These are phyloP conservation scores for Xylaria flabelliformis DNA, from an alignment of 495 filamentous ascomycete species.

Conservation along the genomic window DNA sequence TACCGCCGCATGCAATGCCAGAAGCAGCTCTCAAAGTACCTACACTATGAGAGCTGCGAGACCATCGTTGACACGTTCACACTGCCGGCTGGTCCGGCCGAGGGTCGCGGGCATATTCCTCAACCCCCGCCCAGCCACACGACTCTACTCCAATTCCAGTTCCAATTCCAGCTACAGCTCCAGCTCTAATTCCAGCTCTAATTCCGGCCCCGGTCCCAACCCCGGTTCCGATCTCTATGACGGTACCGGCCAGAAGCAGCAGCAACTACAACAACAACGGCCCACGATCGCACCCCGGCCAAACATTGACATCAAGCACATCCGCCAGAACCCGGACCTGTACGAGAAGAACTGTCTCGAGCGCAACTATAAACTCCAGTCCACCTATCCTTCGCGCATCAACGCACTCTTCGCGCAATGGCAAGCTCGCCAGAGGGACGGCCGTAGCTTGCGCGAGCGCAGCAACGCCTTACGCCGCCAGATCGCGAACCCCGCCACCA, in stretches of 20 bases:
- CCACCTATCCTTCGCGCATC: conserved; percentile 71
- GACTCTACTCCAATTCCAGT: conserved; percentile 31
- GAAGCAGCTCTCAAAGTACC: neutral
- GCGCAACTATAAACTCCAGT: conserved; percentile 78
- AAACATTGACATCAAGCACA: conserved; percentile 81
- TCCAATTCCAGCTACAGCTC: conserved; percentile 18
- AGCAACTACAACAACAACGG: conserved; percentile 34
- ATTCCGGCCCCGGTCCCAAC: conserved; percentile 26
- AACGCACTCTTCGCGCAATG: conserved; percentile 71
- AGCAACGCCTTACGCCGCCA: conserved; percentile 61
- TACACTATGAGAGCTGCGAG: conserved; percentile 33
- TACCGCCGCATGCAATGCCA: neutral
- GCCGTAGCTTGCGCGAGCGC: conserved; percentile 62
- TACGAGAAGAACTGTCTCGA: conserved; percentile 83
- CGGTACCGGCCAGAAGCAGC: conserved; percentile 8
- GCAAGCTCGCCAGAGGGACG: conserved; percentile 59
- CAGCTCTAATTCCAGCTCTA: conserved; percentile 21
- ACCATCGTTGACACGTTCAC: conserved; percentile 31
- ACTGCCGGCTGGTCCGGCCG: conserved; percentile 34
- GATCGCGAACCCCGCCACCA: conserved; percentile 52
- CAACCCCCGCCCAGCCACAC: conserved; percentile 20
- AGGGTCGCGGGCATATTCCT: conserved; percentile 17
- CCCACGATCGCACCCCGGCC: conserved; percentile 82
- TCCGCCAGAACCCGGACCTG: conserved; percentile 78
- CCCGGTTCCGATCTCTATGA: conserved; percentile 13